Conservation (phyloP, 192 early-diverging fungal genomes). For the Mortierella antarctica region DNA sequence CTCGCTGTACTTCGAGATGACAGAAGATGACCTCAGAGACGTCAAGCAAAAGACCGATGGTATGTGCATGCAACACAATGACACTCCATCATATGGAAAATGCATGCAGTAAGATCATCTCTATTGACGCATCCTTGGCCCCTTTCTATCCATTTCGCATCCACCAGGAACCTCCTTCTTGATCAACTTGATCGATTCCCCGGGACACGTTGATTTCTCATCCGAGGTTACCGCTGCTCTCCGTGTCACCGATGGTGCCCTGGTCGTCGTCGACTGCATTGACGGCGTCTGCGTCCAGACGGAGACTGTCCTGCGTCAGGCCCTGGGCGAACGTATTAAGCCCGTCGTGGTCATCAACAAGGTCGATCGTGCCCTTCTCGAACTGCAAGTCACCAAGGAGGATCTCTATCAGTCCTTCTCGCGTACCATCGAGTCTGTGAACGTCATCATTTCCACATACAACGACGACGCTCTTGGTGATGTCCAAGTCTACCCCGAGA, state of each 20-base stretch:
- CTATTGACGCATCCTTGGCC: background rate
- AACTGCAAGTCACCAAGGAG: slow-evolving; percentile 96
- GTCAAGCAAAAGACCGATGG: slow-evolving; percentile 91
- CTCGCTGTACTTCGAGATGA: slow-evolving; percentile 97
- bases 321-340: slow-evolving; percentile 97
- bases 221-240: slow-evolving; percentile 99
- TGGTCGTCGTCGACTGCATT: slow-evolving; percentile 98
- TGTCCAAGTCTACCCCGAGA: slow-evolving; percentile 91
- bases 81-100: background rate
- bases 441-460: slow-evolving; percentile 98
- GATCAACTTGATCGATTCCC: slow-evolving; percentile 99
- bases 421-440: slow-evolving; percentile 96
- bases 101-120: background rate
- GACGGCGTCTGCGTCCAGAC: slow-evolving; percentile 99
- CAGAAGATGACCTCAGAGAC: slow-evolving; percentile 83
- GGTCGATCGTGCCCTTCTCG: slow-evolving; percentile 98
- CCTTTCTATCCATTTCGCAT: background rate
- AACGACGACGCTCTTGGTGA: slow-evolving; percentile 89
- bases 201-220: slow-evolving; percentile 99
- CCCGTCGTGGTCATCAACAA: slow-evolving; percentile 99
- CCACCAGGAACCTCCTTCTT: slow-evolving; percentile 83
- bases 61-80: slow-evolving; percentile 18
- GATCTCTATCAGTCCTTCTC: slow-evolving; percentile 93
- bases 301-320: slow-evolving; percentile 98
- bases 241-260: slow-evolving; percentile 99